Conservation (phyloP, 139 green algal genomes). For the Zygnema cylindricum region DNA sequence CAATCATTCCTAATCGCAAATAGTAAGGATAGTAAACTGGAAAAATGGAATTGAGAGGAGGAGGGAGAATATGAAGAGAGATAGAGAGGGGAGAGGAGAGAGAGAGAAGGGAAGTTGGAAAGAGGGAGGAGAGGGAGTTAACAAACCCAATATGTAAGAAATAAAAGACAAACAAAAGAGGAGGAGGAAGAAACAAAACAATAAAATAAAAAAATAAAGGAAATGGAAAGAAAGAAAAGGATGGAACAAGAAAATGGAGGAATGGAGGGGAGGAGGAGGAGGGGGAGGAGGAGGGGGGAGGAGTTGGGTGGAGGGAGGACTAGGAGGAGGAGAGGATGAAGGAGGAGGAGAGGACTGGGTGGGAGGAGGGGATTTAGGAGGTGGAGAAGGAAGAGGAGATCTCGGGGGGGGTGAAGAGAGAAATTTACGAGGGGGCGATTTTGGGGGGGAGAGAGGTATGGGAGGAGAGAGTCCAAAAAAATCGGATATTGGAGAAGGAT, state of each 20-base stretch:
- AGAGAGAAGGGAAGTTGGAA: not conserved
- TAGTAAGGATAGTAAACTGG: not conserved
- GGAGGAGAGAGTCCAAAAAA: not conserved
- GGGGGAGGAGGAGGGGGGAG: not conserved
- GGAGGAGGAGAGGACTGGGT: not conserved
- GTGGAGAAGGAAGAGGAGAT: not conserved
- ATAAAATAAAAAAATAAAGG: not conserved
- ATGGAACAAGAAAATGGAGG: not conserved
- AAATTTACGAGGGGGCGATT: not conserved
- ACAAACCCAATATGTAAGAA: no score
- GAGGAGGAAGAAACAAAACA: not conserved
- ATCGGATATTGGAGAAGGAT: not conserved
- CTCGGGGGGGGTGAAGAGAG: not conserved
- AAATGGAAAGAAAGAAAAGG: not conserved
- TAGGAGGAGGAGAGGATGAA: not conserved
- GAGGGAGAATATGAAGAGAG: not conserved
- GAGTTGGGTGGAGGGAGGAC: not conserved
- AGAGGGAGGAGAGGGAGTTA: not conserved
- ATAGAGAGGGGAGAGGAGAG: not conserved
- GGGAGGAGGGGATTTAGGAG: not conserved
- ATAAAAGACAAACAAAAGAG: not conserved
- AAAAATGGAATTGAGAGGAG: not conserved
- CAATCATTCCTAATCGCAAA: no score
- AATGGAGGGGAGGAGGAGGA: not conserved
- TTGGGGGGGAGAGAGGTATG: not conserved